Base-by-base conservation (phyloP, 2,329 filamentous ascomycete genomes). In the Arthrobotrys entomopaga region DNA sequence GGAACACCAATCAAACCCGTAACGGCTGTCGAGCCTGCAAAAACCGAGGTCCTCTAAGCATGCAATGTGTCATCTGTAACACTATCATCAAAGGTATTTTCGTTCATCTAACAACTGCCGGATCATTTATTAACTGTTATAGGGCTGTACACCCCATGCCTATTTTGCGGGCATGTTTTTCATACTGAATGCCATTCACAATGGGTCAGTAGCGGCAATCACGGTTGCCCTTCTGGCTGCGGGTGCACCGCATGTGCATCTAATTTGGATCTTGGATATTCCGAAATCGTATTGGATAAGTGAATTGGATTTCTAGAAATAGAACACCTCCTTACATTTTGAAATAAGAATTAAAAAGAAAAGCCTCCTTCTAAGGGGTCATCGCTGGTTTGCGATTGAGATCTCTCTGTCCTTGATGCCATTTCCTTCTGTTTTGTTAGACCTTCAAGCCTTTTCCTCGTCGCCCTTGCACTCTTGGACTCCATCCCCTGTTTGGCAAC, bases 161-260 rank as follows among this genome's bases (percentile, higher is more conserved):
- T 79, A 11, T 76, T 69, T 43, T 80, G 79, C 50, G 79, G 79
- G 5, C 79, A 80, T 71, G 78, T 79, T 15, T 76, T 76, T 15
- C 79, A 80, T 69, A 78, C 78, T 10, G 75, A 77, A 38, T 80
- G 79, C 57, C 78, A 79, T 34, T 65, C 74, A n/a, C 75, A 71
- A 20, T 80, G 79, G 79, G 57, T 42, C 19, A 54, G 46, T 10
- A 52, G 43, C 15, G 69, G 49, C 16, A 73, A 73, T 34, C 42
- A 53, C 29, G 69, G 54, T 8, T 73, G 69, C 29, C 69, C 69
- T 34, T 66, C 69, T 20, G 69, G 69, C 24, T 73, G 69, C 40
- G 69, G 69, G 19, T 73, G 69, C 29, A 73, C 64, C 16, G 61
- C 56, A 8, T 73, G 69, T 56, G 64, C 61, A 29, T 65, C 69